Conservation (phyloP, 139 green algal species). For the Axilococcus clingmanii region DNA sequence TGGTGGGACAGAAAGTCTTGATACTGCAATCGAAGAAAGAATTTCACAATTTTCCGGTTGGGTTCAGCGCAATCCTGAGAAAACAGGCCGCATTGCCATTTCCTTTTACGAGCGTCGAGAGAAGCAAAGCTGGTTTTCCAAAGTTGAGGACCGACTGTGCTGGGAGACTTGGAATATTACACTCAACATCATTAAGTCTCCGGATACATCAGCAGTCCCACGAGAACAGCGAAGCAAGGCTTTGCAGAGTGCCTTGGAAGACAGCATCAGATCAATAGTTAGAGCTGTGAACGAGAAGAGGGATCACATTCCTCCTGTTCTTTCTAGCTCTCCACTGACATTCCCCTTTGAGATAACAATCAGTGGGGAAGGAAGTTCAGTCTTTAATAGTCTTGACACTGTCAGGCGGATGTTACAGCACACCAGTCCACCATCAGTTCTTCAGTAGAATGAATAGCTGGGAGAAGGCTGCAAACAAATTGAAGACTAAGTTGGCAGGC, state of each 20-base stretch:
- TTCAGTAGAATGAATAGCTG: constrained; percentile 21
- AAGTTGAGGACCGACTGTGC: constrained; percentile 65
- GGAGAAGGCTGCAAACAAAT: not conserved
- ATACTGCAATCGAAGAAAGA: constrained; percentile 54
- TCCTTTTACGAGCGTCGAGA: constrained; percentile 73
- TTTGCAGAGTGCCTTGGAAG: constrained; percentile 51
- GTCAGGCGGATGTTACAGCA: constrained; percentile 54
- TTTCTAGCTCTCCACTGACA: constrained; percentile 46
- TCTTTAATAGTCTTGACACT: not conserved
- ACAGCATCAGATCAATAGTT: constrained; percentile 39
- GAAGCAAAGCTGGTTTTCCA: constrained; percentile 48
- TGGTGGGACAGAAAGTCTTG: constrained; percentile 62
- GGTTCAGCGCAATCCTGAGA: constrained; percentile 42
- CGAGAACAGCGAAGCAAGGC: not conserved
- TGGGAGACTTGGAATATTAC: constrained; percentile 79
- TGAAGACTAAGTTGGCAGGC: not conserved
- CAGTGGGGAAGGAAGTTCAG: not conserved
- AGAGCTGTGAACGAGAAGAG: constrained; percentile 65
- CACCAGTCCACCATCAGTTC: constrained; percentile 45
- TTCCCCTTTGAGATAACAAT: constrained; percentile 85
- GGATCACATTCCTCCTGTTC: constrained; percentile 84
- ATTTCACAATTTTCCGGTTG: constrained; percentile 52
- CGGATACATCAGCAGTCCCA: not conserved
- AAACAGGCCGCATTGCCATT: constrained; percentile 40
- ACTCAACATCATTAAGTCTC: not conserved